phyloP scores from a whole-genome alignment of 2,329 filamentous ascomycete genomes.

The Aureobasidium lini region DNA sequence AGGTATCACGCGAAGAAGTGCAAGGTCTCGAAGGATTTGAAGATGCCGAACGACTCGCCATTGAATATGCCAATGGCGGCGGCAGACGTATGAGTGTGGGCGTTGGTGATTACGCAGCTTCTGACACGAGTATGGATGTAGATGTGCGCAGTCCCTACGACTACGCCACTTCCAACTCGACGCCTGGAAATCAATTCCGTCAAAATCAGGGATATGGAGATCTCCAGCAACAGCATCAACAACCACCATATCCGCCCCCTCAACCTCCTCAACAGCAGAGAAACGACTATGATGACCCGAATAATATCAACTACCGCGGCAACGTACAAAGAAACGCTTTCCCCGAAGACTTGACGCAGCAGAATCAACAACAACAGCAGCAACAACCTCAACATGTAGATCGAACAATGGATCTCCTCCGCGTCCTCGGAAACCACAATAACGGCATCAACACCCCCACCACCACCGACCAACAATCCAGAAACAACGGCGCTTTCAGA shows the following conservation, averaged over 20 bases:
- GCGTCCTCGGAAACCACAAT: background rate
- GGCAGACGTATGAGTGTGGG: slow-evolving; percentile 15
- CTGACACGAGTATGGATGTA: background rate
- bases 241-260: background rate
- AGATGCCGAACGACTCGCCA: slow-evolving; percentile 4
- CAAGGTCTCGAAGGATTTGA: slow-evolving; percentile 25
- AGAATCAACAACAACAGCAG: background rate
- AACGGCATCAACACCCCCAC: background rate
- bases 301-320: background rate
- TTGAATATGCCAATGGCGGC: background rate
- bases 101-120: background rate
- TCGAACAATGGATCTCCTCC: slow-evolving; percentile 7
- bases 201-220: background rate
- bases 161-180: background rate
- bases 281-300: background rate
- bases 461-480: background rate
- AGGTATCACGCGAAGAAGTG: slow-evolving; percentile 65
- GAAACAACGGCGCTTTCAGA: slow-evolving; percentile 10
- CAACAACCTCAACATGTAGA: background rate
- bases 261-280: background rate
- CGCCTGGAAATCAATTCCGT: background rate
- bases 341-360: background rate
- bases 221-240: background rate
- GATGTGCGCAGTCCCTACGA: background rate
- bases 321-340: background rate